Base-by-base conservation (phyloP, 768 basidiomycete genomes). In the Russula sp. region DNA sequence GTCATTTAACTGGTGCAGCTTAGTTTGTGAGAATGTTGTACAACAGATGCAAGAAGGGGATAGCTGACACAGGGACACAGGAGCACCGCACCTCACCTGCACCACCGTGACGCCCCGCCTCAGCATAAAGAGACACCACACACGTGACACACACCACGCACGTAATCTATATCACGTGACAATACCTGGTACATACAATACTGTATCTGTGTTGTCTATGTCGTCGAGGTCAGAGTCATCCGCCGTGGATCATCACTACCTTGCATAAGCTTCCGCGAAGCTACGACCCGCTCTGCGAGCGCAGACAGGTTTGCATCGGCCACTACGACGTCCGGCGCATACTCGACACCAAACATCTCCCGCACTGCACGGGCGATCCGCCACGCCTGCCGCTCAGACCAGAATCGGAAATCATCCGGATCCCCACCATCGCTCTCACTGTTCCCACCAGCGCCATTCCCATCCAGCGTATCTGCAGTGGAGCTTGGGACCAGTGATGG, bases 391-490 rank as follows among this genome's bases (percentile, higher is more conserved):
- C 78, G 77, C 68, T 89, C 87, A 1, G 87, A 87, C 92, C 94
- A 96, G 76, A 99, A 93, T 49, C 83, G 81, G 73, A 99, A 98
- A 74, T 98, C 95, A 69, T 98, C 95, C 1, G 86, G 84, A 69
- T 95, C 90, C 48, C 79, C 83, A 39, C 75, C 73, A 45, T 81
- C 78, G 16, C 73, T 70, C 29, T 60, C 66, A 13, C 42, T 74
- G 72, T 32, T 69, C 60, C 38, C 57, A 54, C 45, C 16, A 2
- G 14, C 3, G n/a, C 16, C 43, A 39, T 43, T 36, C 36, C 35
- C 74, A 70, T 39, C 69, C 14, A 67, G 34, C 34, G 59, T 42
- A 32, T 57, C n/a, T 34, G 49, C 16, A 41, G 60, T 60, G 18
- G 73, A 69, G 66, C 80, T 81, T 71, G 94, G 94, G 38, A 95